A percentile compares a stretch with the other conserved stretches of the same genome.
Evolutionary conservation across 371 early-diverging fungal genomes (phyloP).

Genomic region (Mortierella sp.): DNA sequence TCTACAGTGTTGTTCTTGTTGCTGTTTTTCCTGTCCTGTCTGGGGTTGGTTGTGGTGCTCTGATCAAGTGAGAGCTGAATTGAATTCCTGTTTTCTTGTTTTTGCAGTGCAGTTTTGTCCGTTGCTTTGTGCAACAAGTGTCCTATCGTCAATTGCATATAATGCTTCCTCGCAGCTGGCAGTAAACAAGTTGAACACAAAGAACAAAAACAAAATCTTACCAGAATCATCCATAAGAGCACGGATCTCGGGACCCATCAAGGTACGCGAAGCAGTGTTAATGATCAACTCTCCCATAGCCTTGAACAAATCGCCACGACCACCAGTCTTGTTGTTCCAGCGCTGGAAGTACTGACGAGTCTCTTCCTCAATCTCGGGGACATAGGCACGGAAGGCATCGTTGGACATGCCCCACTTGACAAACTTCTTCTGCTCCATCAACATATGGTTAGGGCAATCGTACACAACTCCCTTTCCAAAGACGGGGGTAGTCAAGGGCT

Average conservation of each 20-base stretch:
- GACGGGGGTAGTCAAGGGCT: conserved; percentile 93
- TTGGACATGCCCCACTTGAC: conserved; percentile 93
- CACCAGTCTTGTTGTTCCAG: conserved; percentile 67
- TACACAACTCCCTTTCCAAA: conserved; percentile 98
- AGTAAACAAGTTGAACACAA: no score
- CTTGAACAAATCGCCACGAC: conserved; percentile 77
- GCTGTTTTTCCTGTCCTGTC: neutral
- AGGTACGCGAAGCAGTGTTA: conserved; percentile 94
- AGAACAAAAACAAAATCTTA: conserved; percentile 31
- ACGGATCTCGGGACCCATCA: conserved; percentile 96
- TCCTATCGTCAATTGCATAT: neutral
- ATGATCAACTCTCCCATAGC: conserved; percentile 94
- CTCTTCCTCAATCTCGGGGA: conserved; percentile 91
- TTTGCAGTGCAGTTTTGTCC: neutral
- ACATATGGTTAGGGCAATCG: conserved; percentile 91
- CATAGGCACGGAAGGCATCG: conserved; percentile 89
- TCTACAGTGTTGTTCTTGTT: neutral
- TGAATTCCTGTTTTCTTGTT: neutral
- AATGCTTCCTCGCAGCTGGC: neutral
- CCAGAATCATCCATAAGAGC: conserved; percentile 80
- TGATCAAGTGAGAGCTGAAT: neutral
- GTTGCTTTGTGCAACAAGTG: neutral
- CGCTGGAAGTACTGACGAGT: conserved; percentile 80
- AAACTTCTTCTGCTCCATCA: conserved; percentile 99
- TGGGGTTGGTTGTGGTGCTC: neutral